A percentile compares a stretch with the other conserved stretches of the same genome.
Evolutionary conservation across 2,329 filamentous ascomycete species (phyloP).

Genomic region (Colletotrichum echinochloae): DNA sequence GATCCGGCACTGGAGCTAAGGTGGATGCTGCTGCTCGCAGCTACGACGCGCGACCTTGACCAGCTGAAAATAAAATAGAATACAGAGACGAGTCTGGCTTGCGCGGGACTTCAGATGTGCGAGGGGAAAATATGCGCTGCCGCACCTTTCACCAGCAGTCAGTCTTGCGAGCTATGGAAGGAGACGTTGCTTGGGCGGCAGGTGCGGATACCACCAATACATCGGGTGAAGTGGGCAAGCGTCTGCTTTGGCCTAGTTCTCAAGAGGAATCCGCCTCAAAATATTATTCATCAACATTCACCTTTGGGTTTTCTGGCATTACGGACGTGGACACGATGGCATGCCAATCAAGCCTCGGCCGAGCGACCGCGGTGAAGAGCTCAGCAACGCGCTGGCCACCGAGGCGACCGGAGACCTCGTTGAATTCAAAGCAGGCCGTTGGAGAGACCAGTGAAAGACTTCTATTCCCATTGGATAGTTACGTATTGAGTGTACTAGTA

Average conservation of each 20-base stretch:
- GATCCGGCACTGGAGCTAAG: conserved; percentile 21
- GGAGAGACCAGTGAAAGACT: not conserved
- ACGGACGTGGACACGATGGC: not conserved
- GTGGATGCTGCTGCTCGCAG: conserved; percentile 29
- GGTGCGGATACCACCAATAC: not conserved
- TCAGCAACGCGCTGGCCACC: not conserved
- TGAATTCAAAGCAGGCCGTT: conserved; percentile 3
- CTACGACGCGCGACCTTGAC: conserved; percentile 20
- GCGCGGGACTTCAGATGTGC: not conserved
- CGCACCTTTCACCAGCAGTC: conserved; percentile 1
- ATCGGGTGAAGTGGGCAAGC: conserved; percentile 12
- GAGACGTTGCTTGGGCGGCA: conserved; percentile 11
- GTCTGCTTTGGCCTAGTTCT: not conserved
- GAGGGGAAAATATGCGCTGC: conserved; percentile 7
- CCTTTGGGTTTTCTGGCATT: not conserved
- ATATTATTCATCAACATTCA: not conserved
- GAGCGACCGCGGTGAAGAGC: not conserved
- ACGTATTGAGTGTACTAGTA: not conserved
- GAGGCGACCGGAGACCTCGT: not conserved
- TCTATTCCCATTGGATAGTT: not conserved
- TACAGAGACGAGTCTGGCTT: not conserved
- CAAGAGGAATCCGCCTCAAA: conserved; percentile 2
- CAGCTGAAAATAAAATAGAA: conserved; percentile 32
- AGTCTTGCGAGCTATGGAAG: not conserved
- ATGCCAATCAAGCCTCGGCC: not conserved